A percentile compares a stretch with the other conserved stretches of the same genome.
Conservation (phyloP, 2,329 filamentous ascomycete genomes). For the Macrophomina phaseolina region DNA sequence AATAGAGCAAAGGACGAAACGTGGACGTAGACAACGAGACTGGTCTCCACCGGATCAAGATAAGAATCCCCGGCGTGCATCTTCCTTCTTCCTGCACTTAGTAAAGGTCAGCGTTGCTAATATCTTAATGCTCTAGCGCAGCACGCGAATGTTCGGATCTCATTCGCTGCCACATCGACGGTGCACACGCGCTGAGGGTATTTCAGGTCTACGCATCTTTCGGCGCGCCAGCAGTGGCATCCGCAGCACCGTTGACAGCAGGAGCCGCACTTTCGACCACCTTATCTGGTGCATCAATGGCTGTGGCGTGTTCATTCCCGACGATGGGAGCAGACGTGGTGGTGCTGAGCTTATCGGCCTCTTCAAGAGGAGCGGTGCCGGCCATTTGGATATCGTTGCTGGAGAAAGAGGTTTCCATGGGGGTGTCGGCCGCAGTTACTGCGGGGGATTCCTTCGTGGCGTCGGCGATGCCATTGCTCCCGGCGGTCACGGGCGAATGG, state of each 20-base stretch:
- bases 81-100: too few relatives aligned
- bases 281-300: not conserved
- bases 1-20: too few relatives aligned
- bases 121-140: too few relatives aligned
- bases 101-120: too few relatives aligned
- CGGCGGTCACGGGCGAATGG: slow-evolving; percentile 3
- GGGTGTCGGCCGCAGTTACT: slow-evolving; percentile 8
- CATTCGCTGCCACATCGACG: too few relatives aligned
- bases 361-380: not conserved
- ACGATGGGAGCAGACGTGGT: not conserved
- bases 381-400: not conserved
- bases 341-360: not conserved
- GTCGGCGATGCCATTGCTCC: not conserved
- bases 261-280: not conserved
- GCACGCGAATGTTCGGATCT: too few relatives aligned
- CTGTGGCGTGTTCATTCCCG: slow-evolving; percentile 1
- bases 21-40: too few relatives aligned
- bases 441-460: not conserved
- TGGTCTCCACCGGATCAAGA: too few relatives aligned
- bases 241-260: not conserved
- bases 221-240: slow-evolving; percentile 1
- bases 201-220: not conserved
- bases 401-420: slow-evolving; percentile 15
- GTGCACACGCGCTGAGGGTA: too few relatives aligned
- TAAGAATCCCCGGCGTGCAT: too few relatives aligned